A percentile compares a stretch with the other conserved stretches of the same genome.
Evolutionary conservation across 345 rosid species (phyloP).

Genomic region (Arabis alpina): DNA sequence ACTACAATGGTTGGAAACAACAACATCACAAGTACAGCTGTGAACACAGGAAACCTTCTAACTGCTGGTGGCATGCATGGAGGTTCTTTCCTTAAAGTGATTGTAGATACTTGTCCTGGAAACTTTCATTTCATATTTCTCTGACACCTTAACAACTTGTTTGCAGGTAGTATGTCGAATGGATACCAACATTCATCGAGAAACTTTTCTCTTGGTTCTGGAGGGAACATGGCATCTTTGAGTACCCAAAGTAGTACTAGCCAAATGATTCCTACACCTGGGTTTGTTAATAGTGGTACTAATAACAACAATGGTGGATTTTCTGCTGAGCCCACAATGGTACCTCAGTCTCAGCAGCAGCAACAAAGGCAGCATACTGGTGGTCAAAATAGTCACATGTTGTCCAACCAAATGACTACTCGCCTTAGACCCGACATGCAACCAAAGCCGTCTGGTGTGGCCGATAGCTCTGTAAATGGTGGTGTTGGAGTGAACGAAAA

Average conservation of each 20-base stretch:
- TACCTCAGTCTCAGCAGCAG: constrained; percentile 64
- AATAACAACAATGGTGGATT: constrained; percentile 56
- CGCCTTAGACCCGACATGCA: constrained; percentile 70
- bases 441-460: constrained; percentile 66
- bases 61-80: constrained; percentile 58
- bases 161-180: constrained; percentile 67
- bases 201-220: constrained; percentile 66
- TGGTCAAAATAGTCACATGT: constrained; percentile 69
- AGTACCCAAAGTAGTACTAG: constrained; percentile 65
- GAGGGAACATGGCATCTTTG: constrained; percentile 74
- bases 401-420: constrained; percentile 67
- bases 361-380: constrained; percentile 69
- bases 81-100: constrained; percentile 56
- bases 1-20: constrained; percentile 56
- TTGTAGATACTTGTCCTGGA: constrained; percentile 45
- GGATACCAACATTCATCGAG: constrained; percentile 70
- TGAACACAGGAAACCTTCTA: constrained; percentile 56
- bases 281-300: constrained; percentile 53
- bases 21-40: constrained; percentile 52
- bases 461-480: constrained; percentile 66
- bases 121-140: constrained; percentile 23
- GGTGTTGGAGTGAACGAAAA: constrained; percentile 66
- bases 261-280: constrained; percentile 98
- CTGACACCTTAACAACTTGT: constrained; percentile 28
- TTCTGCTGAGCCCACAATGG: constrained; percentile 70